phyloP scores from a whole-genome alignment of 2,329 filamentous ascomycete genomes.

The Atkinsonella texensis region DNA sequence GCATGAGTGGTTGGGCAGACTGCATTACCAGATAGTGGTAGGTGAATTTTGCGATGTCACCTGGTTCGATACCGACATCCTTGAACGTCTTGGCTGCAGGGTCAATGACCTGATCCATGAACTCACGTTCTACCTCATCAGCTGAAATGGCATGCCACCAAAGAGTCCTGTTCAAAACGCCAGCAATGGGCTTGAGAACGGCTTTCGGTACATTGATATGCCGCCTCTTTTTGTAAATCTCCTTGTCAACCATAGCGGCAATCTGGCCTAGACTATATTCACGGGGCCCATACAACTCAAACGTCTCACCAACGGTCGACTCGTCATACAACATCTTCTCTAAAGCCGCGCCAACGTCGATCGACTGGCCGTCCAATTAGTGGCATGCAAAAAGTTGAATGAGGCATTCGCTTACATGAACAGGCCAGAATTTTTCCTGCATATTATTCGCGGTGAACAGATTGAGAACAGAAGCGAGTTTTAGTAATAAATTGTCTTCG shows the following conservation, averaged over 20 bases:
- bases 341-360: conserved; percentile 80
- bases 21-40: conserved; percentile 82
- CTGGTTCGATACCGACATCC: conserved; percentile 81
- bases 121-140: conserved; percentile 84
- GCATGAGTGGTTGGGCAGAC: background rate
- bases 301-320: conserved; percentile 79
- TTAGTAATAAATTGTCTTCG: conserved; percentile 84
- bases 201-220: conserved; percentile 85
- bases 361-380: conserved; percentile 40
- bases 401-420: conserved; percentile 53
- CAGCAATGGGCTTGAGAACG: conserved; percentile 63
- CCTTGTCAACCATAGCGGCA: conserved; percentile 73
- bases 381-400: background rate
- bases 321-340: conserved; percentile 89
- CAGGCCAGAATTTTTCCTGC: conserved; percentile 81
- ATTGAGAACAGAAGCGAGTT: conserved; percentile 68
- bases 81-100: conserved; percentile 87
- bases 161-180: conserved; percentile 64
- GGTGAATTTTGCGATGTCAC: conserved; percentile 73
- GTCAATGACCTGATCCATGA: conserved; percentile 87
- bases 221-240: conserved; percentile 80
- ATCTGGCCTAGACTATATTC: conserved; percentile 86
- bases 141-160: conserved; percentile 82
- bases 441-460: conserved; percentile 86
- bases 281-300: conserved; percentile 86